Percentiles rank a stretch among this genome's conserved stretches.
Conservation (phyloP, 1,139 yeast genomes). For the Magnusiomyces tetraspermus region DNA sequence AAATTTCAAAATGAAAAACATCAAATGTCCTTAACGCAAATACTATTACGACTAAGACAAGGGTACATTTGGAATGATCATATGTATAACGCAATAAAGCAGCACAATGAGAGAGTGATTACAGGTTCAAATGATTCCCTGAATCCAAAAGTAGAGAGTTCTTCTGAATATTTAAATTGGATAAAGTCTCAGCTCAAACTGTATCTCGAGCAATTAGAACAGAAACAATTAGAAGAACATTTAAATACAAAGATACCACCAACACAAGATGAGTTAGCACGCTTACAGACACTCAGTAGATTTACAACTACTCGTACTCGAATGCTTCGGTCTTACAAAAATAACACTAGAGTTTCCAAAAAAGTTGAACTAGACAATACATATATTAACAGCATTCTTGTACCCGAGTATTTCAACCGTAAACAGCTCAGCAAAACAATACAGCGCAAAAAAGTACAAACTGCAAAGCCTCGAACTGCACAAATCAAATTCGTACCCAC, state of each 20-base stretch:
- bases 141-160: background rate
- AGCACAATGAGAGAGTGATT: background rate
- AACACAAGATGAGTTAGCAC: slow-evolving; percentile 2
- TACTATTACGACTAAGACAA: background rate
- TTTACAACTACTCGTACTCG: slow-evolving; percentile 3
- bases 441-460: background rate
- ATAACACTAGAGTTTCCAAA: background rate
- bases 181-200: slow-evolving; percentile 7
- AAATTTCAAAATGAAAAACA: slow-evolving; percentile 8
- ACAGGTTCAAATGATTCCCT: background rate
- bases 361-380: slow-evolving; percentile 7
- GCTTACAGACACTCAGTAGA: slow-evolving; percentile 1
- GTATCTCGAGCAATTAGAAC: too few relatives aligned
- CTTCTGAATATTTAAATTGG: slow-evolving; percentile 4
- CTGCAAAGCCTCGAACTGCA: slow-evolving; percentile 3
- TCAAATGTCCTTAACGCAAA: slow-evolving; percentile 5
- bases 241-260: slow-evolving; percentile 3
- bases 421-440: background rate
- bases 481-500: slow-evolving; percentile 10
- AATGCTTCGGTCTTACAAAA: slow-evolving; percentile 6
- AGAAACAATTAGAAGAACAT: background rate
- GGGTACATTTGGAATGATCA: slow-evolving; percentile 8
- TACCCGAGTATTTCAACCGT: slow-evolving; percentile 10
- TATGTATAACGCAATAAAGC: slow-evolving; percentile 5
- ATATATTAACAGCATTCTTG: slow-evolving; percentile 9